A percentile compares a stretch with the other conserved stretches of the same genome.
These are phyloP conservation scores for Plasmodium adleri DNA, from an alignment of 169 alveolate genomes.

Conservation along the genomic window DNA sequence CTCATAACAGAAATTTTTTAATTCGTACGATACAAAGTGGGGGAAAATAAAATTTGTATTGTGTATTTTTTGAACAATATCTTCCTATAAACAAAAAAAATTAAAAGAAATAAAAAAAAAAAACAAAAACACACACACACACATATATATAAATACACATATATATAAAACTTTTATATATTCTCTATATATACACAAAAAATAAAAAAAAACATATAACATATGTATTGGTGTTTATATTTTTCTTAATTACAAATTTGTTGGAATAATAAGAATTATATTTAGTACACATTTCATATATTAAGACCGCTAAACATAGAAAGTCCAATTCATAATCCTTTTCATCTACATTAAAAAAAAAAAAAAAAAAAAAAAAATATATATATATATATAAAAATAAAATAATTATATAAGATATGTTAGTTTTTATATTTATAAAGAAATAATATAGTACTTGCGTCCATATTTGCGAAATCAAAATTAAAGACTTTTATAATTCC, in stretches of 20 bases:
- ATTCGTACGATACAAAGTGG: constrained; percentile 71
- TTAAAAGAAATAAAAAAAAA: neutral
- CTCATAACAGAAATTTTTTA: constrained; percentile 70
- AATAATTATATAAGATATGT: neutral
- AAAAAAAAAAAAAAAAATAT: neutral
- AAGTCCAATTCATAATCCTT: constrained; percentile 70
- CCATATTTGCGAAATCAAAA: constrained; percentile 64
- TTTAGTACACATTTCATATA: constrained; percentile 73
- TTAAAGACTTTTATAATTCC: constrained; percentile 66
- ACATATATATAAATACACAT: neutral
- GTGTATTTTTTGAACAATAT: constrained; percentile 29
- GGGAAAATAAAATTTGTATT: constrained; percentile 63
- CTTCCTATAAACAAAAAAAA: constrained; percentile 27
- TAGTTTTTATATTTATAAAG: neutral
- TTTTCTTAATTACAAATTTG: constrained; percentile 22
- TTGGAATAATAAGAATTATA: constrained; percentile 68
- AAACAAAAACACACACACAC: neutral
- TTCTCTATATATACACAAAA: too few species aligned
- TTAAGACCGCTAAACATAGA: constrained; percentile 51
- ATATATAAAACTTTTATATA: neutral
- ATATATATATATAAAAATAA: neutral
- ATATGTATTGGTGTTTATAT: neutral
- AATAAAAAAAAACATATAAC: neutral
- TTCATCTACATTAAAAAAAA: constrained; percentile 37
- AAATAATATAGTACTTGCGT: constrained; percentile 24